phyloP scores from a whole-genome alignment of 306 rosid genomes.

The Geum urbanum region DNA sequence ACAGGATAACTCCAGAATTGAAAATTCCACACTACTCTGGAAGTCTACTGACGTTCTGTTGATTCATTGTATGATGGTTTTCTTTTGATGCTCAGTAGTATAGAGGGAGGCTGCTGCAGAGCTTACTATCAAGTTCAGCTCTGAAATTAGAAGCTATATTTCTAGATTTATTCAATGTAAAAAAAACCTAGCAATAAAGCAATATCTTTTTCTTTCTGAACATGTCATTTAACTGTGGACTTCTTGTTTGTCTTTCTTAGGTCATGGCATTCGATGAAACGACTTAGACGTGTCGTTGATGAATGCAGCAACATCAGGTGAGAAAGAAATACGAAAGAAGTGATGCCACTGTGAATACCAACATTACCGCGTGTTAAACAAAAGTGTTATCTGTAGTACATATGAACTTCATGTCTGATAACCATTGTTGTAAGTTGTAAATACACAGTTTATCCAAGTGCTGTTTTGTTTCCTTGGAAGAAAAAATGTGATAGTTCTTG shows the following conservation, averaged over 20 bases:
- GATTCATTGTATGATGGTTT: not conserved
- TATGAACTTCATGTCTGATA: constrained; percentile 30
- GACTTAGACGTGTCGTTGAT: constrained; percentile 47
- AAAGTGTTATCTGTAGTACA: constrained; percentile 41
- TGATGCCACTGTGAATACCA: constrained; percentile 47
- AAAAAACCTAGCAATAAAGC: not conserved
- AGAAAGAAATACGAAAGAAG: constrained; percentile 24
- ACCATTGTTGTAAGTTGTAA: constrained; percentile 30
- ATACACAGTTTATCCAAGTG: constrained; percentile 16
- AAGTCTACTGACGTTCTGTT: not conserved
- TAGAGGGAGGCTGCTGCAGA: not conserved
- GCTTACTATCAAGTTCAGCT: not conserved
- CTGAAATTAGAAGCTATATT: not conserved
- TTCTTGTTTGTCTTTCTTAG: constrained; percentile 34
- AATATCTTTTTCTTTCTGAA: not conserved
- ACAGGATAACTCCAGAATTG: not conserved
- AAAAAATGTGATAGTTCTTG: not conserved
- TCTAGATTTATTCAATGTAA: not conserved
- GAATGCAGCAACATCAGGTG: constrained; percentile 39
- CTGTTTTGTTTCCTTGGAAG: constrained; percentile 3
- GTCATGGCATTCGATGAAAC: constrained; percentile 89
- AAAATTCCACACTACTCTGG: not conserved
- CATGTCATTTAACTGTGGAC: not conserved
- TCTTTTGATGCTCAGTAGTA: not conserved
- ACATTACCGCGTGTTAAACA: constrained; percentile 39